Base-by-base conservation (phyloP, 1,284 basidiomycete species). In the Microbotryomycetes sp. region DNA sequence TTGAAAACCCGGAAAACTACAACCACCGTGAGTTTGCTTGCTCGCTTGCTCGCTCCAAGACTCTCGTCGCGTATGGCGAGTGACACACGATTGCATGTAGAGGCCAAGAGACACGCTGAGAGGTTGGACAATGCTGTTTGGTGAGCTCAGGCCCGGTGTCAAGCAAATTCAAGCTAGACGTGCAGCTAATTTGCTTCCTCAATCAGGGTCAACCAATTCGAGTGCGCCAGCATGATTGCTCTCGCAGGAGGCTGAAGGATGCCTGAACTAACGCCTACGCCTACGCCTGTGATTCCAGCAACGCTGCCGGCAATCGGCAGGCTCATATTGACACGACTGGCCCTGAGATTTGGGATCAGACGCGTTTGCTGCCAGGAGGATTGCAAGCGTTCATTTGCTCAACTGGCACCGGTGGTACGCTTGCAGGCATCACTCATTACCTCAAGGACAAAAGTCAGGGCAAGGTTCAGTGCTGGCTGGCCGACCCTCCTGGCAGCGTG, bases 271-370 rank as follows among this genome's bases (percentile, higher is more conserved):
- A 42, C 19, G 36, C 12, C 42, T 29, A 0, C 6, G 16, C 25
- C 15, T 31, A 3, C 49, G 3, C 45, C 6, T 2, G 31, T 28
- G 4, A 36, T 6, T 2, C 2, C 62, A 68, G 71, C 67, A 71
- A 73, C 65, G 69, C 62, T 53, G 71, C 68, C 31, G 77, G 76
- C 58, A 98, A 98, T 76, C 85, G 94, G 16, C 76, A 86, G 45
- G 87, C 87, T 19, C 94, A 98, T 76, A 94, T 96, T 75, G 76
- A 82, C 57, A 85, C 91, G 9, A 98, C 94, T 4, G 94, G 93
- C 1, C 96, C 94, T 0, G 96, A 98, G 77, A 93, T 98, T 63
- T 97, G 92, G 92, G 83, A 84, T 57, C 94, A 97, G 77, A 93
- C 86, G 1, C 72, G 80, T 48, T 22, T 30, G 36, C 58, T 68